Percentiles rank a stretch among this genome's conserved stretches.
These are phyloP conservation scores for Corchorus olitorius DNA, from an alignment of 345 rosid species.

Conservation along the genomic window DNA sequence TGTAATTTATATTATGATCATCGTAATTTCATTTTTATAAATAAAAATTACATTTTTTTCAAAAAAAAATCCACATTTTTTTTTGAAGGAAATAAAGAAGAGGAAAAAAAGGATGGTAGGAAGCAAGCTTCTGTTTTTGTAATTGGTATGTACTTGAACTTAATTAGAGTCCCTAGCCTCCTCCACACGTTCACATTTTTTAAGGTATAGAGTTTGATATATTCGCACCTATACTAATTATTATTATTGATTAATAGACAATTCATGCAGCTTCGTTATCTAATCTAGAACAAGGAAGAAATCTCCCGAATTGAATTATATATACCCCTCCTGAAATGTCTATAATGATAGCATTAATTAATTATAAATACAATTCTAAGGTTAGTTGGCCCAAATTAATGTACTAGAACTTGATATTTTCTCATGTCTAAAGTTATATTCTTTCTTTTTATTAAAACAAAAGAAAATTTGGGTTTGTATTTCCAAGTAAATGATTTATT, in stretches of 20 bases:
- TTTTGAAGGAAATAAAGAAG: too few species aligned
- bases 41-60: too few species aligned
- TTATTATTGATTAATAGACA: too few species aligned
- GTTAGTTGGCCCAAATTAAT: neutral
- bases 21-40: too few species aligned
- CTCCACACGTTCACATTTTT: neutral
- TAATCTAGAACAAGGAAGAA: neutral
- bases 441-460: neutral
- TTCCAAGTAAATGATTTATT: neutral
- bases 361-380: neutral
- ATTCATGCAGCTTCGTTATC: neutral
- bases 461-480: neutral
- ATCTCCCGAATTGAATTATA: neutral
- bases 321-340: neutral
- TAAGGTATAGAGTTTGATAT: neutral
- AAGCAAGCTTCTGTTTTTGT: neutral
- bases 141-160: neutral
- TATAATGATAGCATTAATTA: neutral
- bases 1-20: too few species aligned
- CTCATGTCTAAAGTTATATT: neutral
- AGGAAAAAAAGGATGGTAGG: neutral
- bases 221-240: neutral
- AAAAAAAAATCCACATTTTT: too few species aligned
- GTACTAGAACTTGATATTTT: neutral
- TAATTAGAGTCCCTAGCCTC: too few species aligned